These are phyloP conservation scores for Poa annua DNA, from an alignment of 176 grass and related monocot genomes.

Conservation along the genomic window DNA sequence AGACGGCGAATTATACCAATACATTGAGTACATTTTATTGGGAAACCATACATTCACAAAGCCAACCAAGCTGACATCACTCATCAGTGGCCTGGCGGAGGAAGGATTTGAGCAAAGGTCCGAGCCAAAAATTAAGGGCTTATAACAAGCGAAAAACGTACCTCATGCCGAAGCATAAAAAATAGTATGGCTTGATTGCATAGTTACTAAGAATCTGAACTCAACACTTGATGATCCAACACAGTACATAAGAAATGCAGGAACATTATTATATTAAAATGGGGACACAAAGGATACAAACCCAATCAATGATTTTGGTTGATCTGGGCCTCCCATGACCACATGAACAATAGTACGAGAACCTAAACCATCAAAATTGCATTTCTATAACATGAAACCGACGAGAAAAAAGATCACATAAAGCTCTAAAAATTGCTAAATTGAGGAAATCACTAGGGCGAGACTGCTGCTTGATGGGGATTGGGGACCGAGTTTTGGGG, in stretches of 20 bases:
- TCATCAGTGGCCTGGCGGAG: too few species aligned
- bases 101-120: too few species aligned
- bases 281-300: neutral
- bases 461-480: neutral
- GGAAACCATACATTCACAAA: neutral
- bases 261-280: neutral
- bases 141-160: too few species aligned
- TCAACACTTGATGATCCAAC: neutral
- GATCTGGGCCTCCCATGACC: neutral
- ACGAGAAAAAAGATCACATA: neutral
- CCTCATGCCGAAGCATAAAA: too few species aligned
- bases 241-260: neutral
- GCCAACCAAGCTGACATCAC: neutral
- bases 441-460: neutral
- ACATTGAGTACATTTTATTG: neutral
- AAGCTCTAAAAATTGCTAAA: neutral
- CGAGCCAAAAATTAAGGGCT: too few species aligned
- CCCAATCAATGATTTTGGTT: neutral
- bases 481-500: neutral
- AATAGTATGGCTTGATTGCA: too few species aligned
- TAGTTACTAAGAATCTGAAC: neutral
- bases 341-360: neutral
- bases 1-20: neutral
- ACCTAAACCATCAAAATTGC: too few species aligned
- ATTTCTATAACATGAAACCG: too few species aligned